Percentiles rank a stretch among this genome's conserved stretches.
These are phyloP conservation scores for Atkinsonella hypoxylon DNA, from an alignment of 2,329 filamentous ascomycete species.

Conservation along the genomic window DNA sequence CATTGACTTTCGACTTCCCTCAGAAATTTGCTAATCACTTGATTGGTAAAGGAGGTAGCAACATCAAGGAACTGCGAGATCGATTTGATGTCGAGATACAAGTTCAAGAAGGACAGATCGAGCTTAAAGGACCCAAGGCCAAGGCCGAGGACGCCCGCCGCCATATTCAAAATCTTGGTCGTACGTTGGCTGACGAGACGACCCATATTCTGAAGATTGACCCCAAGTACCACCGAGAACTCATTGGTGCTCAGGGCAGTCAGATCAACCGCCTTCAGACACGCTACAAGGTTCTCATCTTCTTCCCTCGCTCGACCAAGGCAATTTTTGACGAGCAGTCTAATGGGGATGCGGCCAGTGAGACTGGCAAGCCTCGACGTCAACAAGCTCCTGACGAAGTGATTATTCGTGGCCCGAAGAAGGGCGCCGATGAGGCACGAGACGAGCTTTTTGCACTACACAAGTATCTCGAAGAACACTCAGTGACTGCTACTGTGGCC, in stretches of 20 bases:
- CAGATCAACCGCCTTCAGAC: slow-evolving; percentile 89
- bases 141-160: slow-evolving; percentile 81
- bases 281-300: slow-evolving; percentile 86
- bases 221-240: slow-evolving; percentile 83
- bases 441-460: slow-evolving; percentile 83
- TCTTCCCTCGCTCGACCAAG: slow-evolving; percentile 69
- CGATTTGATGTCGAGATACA: slow-evolving; percentile 67
- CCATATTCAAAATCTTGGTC: slow-evolving; percentile 67
- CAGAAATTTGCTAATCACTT: slow-evolving; percentile 87
- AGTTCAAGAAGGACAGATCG: slow-evolving; percentile 85
- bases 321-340: slow-evolving; percentile 54
- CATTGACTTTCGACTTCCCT: slow-evolving; percentile 79
- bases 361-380: slow-evolving; percentile 51
- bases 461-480: slow-evolving; percentile 84
- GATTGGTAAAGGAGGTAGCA: slow-evolving; percentile 55
- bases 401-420: slow-evolving; percentile 79
- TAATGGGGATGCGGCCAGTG: slow-evolving; percentile 55
- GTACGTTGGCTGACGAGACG: slow-evolving; percentile 81
- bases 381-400: slow-evolving; percentile 82
- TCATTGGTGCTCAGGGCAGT: slow-evolving; percentile 78
- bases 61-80: slow-evolving; percentile 53
- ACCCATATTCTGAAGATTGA: slow-evolving; percentile 82
- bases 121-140: slow-evolving; percentile 88
- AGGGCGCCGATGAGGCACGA: slow-evolving; percentile 81
- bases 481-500: slow-evolving; percentile 63